A percentile compares a stretch with the other conserved stretches of the same genome.
Conservation (phyloP, 73 alveolate genomes). For the Paramecium sonneborni region DNA sequence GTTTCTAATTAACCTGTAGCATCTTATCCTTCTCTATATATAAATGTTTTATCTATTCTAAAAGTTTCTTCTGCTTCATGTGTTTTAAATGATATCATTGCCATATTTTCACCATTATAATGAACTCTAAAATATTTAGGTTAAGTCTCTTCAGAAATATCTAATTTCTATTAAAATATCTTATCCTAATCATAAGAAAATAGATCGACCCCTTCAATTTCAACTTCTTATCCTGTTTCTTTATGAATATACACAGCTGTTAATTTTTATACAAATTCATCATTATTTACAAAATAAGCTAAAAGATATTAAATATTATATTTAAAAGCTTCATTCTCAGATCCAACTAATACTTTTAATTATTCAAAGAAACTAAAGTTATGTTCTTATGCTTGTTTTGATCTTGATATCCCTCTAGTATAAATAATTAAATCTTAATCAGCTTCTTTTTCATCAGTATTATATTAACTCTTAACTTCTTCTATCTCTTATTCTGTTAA, state of each 20-base stretch:
- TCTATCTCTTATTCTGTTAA: background rate
- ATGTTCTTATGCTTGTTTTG: background rate
- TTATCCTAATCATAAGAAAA: constrained; percentile 26
- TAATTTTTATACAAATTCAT: constrained; percentile 4
- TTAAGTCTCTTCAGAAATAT: background rate
- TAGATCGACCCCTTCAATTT: constrained; percentile 42
- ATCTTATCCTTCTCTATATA: background rate
- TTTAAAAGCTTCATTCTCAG: constrained; percentile 44
- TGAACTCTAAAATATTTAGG: constrained; percentile 50
- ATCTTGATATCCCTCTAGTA: background rate
- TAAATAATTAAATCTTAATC: constrained; percentile 6
- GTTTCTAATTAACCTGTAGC: constrained; percentile 26
- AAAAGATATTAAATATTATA: constrained; percentile 13
- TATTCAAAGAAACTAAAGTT: constrained; percentile 27
- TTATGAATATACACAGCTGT: constrained; percentile 46
- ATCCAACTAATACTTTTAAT: background rate
- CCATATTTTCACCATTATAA: constrained; percentile 40
- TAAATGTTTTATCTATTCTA: background rate
- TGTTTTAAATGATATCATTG: constrained; percentile 20
- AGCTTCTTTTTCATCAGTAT: constrained; percentile 42
- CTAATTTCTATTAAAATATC: background rate
- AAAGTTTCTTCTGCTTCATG: constrained; percentile 13
- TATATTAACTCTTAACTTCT: constrained; percentile 3
- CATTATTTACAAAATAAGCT: constrained; percentile 14
- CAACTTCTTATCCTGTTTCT: constrained; percentile 29